These are phyloP conservation scores for Dictyostelium intermedium DNA, from an alignment of 78 protist species.

Conservation along the genomic window DNA sequence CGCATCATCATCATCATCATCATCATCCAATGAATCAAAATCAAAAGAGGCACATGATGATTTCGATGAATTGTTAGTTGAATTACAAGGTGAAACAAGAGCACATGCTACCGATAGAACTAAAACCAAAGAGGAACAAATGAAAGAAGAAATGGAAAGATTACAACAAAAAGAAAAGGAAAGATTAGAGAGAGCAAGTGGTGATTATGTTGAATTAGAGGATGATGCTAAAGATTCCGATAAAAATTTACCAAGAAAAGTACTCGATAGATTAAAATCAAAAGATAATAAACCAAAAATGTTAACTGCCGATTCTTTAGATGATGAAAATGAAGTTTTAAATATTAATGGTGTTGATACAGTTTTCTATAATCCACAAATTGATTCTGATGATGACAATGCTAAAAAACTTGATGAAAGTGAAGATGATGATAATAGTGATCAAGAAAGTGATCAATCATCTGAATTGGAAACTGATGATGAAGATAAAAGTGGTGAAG, in stretches of 20 bases:
- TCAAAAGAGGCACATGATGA: slow-evolving; percentile 29
- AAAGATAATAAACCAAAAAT: slow-evolving; percentile 46
- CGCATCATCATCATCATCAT: neutral
- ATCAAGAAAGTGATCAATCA: slow-evolving; percentile 10
- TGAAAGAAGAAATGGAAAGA: slow-evolving; percentile 63
- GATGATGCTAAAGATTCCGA: neutral
- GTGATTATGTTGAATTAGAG: slow-evolving; percentile 48
- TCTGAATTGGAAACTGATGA: neutral
- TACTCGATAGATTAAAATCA: neutral
- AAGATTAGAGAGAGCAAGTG: slow-evolving; percentile 66
- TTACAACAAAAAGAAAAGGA: slow-evolving; percentile 70
- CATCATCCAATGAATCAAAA: neutral
- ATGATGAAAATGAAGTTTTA: neutral
- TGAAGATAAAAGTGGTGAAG: slow-evolving; percentile 5
- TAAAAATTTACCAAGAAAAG: slow-evolving; percentile 9
- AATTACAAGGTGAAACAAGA: slow-evolving; percentile 22
- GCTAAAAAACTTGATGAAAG: neutral
- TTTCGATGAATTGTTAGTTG: slow-evolving; percentile 35
- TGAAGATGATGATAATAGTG: slow-evolving; percentile 11
- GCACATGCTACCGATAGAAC: slow-evolving; percentile 75
- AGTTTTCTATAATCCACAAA: neutral
- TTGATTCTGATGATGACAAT: neutral
- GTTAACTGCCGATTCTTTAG: slow-evolving; percentile 29
- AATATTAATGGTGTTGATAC: neutral
- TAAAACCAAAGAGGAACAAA: slow-evolving; percentile 67